Evolutionary conservation across 2,329 filamentous ascomycete species (phyloP).

Genomic region (Rhinocladiella mackenziei): DNA sequence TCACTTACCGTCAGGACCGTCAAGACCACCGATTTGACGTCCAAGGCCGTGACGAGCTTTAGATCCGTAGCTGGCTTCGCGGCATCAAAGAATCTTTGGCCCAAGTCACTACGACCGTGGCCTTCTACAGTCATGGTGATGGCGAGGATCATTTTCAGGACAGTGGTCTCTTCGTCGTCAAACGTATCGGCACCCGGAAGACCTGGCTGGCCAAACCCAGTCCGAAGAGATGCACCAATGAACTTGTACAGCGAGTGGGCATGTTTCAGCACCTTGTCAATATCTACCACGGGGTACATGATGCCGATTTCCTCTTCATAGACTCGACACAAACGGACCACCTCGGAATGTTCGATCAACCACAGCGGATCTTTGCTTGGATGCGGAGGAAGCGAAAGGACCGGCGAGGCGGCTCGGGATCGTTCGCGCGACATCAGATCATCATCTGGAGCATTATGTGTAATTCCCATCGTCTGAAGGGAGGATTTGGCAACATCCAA

Average conservation of each 20-base stretch:
- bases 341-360: conserved; percentile 72
- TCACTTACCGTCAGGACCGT: conserved; percentile 53
- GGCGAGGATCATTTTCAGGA: conserved; percentile 80
- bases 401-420: conserved; percentile 49
- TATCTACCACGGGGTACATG: conserved; percentile 84
- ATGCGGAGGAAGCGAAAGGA: conserved; percentile 37
- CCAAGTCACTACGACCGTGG: conserved; percentile 71
- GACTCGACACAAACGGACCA: conserved; percentile 69
- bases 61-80: conserved; percentile 69
- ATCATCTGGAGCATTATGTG: conserved; percentile 60
- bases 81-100: conserved; percentile 68
- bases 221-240: conserved; percentile 62
- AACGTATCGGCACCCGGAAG: conserved; percentile 56
- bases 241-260: conserved; percentile 67
- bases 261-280: conserved; percentile 67
- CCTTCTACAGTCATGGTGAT: conserved; percentile 73
- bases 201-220: conserved; percentile 54
- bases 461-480: conserved; percentile 84
- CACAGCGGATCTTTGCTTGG: conserved; percentile 71
- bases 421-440: conserved; percentile 50
- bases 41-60: conserved; percentile 54
- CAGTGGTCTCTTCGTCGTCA: conserved; percentile 61
- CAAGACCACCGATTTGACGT: conserved; percentile 57
- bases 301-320: conserved; percentile 88
- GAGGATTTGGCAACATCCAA: conserved; percentile 83